phyloP scores from a whole-genome alignment of 2,329 filamentous ascomycete genomes.

The Fusarium compactum region DNA sequence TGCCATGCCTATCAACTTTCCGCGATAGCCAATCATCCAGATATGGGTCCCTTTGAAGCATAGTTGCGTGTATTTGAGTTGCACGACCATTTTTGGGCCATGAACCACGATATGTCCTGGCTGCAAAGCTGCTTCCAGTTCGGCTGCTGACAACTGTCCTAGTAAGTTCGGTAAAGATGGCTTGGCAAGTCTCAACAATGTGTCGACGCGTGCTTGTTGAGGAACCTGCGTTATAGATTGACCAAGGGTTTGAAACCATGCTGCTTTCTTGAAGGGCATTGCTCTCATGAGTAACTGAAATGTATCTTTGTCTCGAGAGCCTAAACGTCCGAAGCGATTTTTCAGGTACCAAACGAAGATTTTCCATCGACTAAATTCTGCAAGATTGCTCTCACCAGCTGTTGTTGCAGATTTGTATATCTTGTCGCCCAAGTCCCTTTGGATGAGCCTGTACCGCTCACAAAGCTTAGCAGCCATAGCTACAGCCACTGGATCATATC shows the following conservation, averaged over 20 bases:
- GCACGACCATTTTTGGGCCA: neutral
- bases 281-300: neutral
- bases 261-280: neutral
- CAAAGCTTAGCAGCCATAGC: neutral
- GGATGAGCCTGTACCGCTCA: neutral
- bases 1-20: rapidly evolving
- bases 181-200: neutral
- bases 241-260: neutral
- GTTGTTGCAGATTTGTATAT: too few relatives aligned
- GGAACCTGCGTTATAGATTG: neutral
- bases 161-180: neutral
- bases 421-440: rapidly evolving
- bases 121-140: neutral
- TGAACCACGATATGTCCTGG: neutral
- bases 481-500: neutral
- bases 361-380: neutral
- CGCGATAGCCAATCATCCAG: rapidly evolving
- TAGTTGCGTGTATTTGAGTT: rapidly evolving
- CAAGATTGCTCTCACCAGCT: too few relatives aligned
- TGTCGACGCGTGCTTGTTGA: neutral
- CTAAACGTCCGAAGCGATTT: too few relatives aligned
- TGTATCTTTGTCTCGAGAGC: neutral
- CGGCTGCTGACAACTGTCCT: rapidly evolving
- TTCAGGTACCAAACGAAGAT: neutral
- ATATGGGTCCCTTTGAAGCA: neutral